Conservation (phyloP, 139 green algal genomes). For the Limnomonas spitsbergensis region DNA sequence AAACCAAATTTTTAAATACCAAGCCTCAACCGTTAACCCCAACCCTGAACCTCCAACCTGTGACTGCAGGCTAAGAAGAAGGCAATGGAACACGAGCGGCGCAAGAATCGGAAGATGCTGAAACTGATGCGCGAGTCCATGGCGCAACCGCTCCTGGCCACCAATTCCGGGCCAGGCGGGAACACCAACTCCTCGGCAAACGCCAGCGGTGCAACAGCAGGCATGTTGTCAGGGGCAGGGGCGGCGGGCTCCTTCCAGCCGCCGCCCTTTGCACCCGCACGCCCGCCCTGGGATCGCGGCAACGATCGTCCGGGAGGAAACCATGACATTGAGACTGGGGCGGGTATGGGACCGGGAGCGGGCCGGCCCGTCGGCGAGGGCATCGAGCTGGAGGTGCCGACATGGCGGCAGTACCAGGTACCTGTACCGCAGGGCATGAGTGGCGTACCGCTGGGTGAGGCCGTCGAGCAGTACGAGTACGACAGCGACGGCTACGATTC, state of each 20-base stretch:
- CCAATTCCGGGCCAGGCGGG: background rate
- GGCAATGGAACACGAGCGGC: background rate
- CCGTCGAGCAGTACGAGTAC: too few relatives aligned
- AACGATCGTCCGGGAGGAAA: too few relatives aligned
- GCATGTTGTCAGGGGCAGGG: too few relatives aligned
- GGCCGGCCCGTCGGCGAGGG: background rate
- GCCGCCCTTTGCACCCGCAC: background rate
- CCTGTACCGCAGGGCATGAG: too few relatives aligned
- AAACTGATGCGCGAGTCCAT: background rate
- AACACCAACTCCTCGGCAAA: background rate
- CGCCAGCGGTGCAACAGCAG: background rate
- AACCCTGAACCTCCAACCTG: background rate
- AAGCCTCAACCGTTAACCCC: too few relatives aligned
- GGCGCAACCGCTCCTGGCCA: background rate
- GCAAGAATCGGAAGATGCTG: background rate
- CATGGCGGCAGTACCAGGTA: too few relatives aligned
- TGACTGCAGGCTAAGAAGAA: background rate
- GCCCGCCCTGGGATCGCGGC: background rate
- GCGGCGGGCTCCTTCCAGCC: background rate
- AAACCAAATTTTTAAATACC: too few relatives aligned
- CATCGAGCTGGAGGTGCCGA: too few relatives aligned
- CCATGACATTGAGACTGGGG: background rate
- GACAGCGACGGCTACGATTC: too few relatives aligned
- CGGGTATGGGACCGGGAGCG: too few relatives aligned
- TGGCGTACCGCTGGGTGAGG: too few relatives aligned